These are phyloP conservation scores for Auricularia sp. DNA, from an alignment of 768 basidiomycete species.

Conservation along the genomic window DNA sequence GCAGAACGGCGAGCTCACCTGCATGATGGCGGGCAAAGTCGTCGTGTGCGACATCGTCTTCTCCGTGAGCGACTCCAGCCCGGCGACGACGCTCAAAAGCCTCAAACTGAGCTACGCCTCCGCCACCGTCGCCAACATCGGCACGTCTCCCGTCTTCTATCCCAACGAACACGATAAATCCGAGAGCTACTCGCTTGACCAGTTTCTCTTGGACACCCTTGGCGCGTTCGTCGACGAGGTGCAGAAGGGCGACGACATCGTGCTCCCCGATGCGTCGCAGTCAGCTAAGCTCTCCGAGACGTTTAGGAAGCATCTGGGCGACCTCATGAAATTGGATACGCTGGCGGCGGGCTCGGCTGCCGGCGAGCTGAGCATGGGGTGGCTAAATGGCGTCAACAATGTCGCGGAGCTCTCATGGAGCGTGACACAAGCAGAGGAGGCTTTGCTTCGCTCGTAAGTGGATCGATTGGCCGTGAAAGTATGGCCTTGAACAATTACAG, in stretches of 20 bases:
- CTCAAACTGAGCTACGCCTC: slow-evolving; percentile 29
- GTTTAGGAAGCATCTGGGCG: slow-evolving; percentile 48
- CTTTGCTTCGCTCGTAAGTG: not conserved
- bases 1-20: slow-evolving; percentile 39
- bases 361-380: slow-evolving; percentile 54
- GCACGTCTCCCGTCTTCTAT: not conserved
- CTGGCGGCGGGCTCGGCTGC: slow-evolving; percentile 39
- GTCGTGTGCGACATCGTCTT: slow-evolving; percentile 71
- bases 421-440: not conserved
- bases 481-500: not conserved
- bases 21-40: slow-evolving; percentile 70
- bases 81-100: slow-evolving; percentile 21
- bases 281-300: slow-evolving; percentile 40
- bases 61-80: slow-evolving; percentile 17
- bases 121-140: not conserved
- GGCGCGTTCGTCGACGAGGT: slow-evolving; percentile 51
- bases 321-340: slow-evolving; percentile 64
- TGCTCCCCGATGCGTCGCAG: slow-evolving; percentile 38
- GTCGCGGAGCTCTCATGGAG: slow-evolving; percentile 22
- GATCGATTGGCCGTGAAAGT: too few species aligned
- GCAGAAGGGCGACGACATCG: slow-evolving; percentile 36
- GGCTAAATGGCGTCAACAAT: slow-evolving; percentile 62
- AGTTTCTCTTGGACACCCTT: slow-evolving; percentile 48
- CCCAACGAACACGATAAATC: slow-evolving; percentile 13
- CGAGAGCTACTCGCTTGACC: slow-evolving; percentile 39